These are phyloP conservation scores for Clavulina sp. DNA, from an alignment of 768 basidiomycete species.

Conservation along the genomic window DNA sequence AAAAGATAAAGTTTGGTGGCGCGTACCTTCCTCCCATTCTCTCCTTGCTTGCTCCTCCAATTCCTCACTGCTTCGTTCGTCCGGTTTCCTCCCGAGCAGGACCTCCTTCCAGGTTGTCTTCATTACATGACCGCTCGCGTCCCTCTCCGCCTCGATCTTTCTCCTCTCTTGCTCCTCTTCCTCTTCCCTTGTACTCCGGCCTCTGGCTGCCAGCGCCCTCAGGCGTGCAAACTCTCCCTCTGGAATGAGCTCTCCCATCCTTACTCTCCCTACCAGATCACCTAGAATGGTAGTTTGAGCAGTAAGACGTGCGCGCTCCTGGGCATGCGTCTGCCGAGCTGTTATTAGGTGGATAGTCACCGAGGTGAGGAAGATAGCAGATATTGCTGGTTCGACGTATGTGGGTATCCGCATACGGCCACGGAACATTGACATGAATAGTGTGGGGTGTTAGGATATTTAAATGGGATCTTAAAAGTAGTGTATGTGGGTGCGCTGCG, in stretches of 20 bases:
- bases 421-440: too few species aligned
- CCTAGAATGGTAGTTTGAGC: background rate
- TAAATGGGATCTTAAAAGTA: too few species aligned
- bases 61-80: too few species aligned
- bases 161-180: too few species aligned
- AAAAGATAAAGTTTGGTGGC: too few species aligned
- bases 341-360: background rate
- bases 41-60: background rate
- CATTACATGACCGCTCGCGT: too few species aligned
- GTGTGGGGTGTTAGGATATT: too few species aligned
- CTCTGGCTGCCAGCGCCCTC: background rate
- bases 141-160: too few species aligned
- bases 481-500: too few species aligned
- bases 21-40: background rate
- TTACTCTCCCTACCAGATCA: background rate
- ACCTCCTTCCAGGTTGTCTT: background rate
- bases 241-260: background rate
- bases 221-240: background rate
- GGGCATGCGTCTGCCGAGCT: background rate
- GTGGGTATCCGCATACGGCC: background rate
- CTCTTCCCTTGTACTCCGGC: conserved; percentile 1
- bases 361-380: background rate
- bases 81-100: background rate
- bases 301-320: background rate
- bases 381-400: background rate